A percentile compares a stretch with the other conserved stretches of the same genome.
Evolutionary conservation across 371 early-diverging fungal species (phyloP).

Genomic region (Mucor lusitanicus): DNA sequence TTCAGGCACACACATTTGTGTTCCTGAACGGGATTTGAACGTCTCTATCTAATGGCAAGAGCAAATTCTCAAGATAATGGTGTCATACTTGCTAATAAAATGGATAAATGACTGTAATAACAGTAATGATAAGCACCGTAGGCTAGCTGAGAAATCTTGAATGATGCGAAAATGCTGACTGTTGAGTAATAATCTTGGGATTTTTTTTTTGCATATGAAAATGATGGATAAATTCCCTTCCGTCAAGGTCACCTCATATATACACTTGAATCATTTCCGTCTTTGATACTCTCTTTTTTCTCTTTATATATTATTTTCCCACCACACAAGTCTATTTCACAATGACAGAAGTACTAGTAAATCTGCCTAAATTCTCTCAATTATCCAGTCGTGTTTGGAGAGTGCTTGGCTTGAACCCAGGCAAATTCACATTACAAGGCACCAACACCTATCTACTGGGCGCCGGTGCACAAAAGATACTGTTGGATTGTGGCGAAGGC

Average conservation of each 20-base stretch:
- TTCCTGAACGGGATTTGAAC: too few species aligned
- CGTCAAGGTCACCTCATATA: background rate
- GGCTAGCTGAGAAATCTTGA: too few species aligned
- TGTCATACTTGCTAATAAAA: too few species aligned
- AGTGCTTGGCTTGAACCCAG: constrained; percentile 78
- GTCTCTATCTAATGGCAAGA: too few species aligned
- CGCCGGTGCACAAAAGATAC: constrained; percentile 63
- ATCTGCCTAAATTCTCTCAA: constrained; percentile 42
- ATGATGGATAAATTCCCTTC: background rate
- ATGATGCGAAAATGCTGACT: background rate
- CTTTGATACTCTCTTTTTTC: background rate
- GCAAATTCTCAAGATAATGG: too few species aligned
- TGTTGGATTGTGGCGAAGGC: constrained; percentile 87
- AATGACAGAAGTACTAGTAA: constrained; percentile 23
- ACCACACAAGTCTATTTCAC: background rate
- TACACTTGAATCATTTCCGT: background rate
- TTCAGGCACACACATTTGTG: too few species aligned
- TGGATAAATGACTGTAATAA: too few species aligned
- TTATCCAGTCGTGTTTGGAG: constrained; percentile 54
- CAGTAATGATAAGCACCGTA: too few species aligned
- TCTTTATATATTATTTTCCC: background rate
- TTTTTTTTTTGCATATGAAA: background rate
- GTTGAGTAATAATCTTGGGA: background rate
- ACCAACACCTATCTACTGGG: constrained; percentile 93
- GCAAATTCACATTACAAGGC: constrained; percentile 77